A percentile compares a stretch with the other conserved stretches of the same genome.
phyloP scores from a whole-genome alignment of 1,284 basidiomycete species.

The Malassezia obtusa region DNA sequence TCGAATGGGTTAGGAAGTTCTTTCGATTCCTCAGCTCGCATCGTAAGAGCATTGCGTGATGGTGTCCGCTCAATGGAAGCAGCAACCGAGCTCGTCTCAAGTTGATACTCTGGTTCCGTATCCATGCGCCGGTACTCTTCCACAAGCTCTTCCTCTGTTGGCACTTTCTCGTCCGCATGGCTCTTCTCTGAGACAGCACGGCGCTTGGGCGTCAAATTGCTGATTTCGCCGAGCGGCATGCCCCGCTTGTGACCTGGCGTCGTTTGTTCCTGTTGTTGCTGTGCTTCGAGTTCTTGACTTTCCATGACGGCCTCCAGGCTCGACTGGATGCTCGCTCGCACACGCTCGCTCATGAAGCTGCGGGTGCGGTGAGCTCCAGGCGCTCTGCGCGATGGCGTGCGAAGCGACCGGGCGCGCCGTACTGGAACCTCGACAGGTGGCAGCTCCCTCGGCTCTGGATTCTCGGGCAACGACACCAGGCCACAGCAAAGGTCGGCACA shows the following conservation, averaged over 20 bases:
- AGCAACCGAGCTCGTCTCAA: no score
- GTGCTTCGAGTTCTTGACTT: background rate
- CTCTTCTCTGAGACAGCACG: background rate
- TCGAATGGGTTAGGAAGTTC: constrained; percentile 15
- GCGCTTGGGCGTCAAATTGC: constrained; percentile 13
- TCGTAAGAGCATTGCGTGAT: background rate
- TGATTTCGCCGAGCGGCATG: constrained; percentile 7
- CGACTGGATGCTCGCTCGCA: constrained; percentile 15
- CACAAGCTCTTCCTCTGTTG: background rate
- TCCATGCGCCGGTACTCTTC: background rate
- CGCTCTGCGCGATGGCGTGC: constrained; percentile 1
- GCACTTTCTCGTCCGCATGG: background rate
- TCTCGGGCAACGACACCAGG: constrained; percentile 5
- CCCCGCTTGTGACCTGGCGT: constrained; percentile 3
- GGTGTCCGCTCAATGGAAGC: background rate
- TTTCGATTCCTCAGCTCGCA: constrained; percentile 12
- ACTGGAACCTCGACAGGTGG: constrained; percentile 12
- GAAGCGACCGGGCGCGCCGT: constrained; percentile 6
- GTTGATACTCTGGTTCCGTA: no score
- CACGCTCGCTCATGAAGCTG: constrained; percentile 12
- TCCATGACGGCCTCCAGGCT: constrained; percentile 13
- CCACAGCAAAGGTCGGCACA: constrained; percentile 8
- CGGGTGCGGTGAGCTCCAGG: constrained; percentile 10
- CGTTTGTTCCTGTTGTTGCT: background rate
- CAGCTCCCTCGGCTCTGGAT: constrained; percentile 1